Base-by-base conservation (phyloP, 495 filamentous ascomycete genomes). In the Tuber brumale region DNA sequence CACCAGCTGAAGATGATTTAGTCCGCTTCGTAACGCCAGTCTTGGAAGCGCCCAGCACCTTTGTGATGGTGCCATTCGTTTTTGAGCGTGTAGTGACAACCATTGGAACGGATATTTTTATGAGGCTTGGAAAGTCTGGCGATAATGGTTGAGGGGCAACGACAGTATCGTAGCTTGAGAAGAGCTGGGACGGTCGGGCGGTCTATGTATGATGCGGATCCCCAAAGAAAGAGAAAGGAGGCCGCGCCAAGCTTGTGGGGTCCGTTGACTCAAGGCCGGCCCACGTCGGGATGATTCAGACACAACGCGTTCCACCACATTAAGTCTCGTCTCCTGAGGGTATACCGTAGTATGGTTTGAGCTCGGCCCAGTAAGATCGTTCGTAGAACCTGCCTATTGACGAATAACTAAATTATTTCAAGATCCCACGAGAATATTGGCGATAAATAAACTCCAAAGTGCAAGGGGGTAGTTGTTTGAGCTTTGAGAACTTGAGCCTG, bases 21-120 rank as follows among this genome's bases (percentile, higher is more conserved):
- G 74, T 74, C 69, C 78, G 79, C 41, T 80, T 80, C 9, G 78
- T 70, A 44, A 80, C 39, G 5, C 79, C 79, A 37, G 66, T 51
- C 27, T 70, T 81, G 19, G 78, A 77, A n/a, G 37, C 44, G 70
- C 61, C 72, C 18, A 77, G 74, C 31, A 74, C 31, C 27, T 46
- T 57, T 12, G 37, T 69, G 61, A 79, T 70, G 43, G 39, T 23
- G 21, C 78, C n/a, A 27, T 66, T 66, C 5, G 16, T 27, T 42
- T 57, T 71, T 35, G 78, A 80, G 43, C 78, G 78, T 23, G 78
- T 80, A n/a, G 39, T 70, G 70, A 51, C 37, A 43, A 75, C 77
- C 78, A 80, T 80, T 31, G 57, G 3, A 12, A 6, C 27, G 27
- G 27, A 35, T 35, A 18, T 35, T 66, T 35, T 35, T 35, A 18